Percentiles rank a stretch among this genome's conserved stretches.
phyloP scores from a whole-genome alignment of 2,329 filamentous ascomycete genomes.

The Trichophyton equinum region DNA sequence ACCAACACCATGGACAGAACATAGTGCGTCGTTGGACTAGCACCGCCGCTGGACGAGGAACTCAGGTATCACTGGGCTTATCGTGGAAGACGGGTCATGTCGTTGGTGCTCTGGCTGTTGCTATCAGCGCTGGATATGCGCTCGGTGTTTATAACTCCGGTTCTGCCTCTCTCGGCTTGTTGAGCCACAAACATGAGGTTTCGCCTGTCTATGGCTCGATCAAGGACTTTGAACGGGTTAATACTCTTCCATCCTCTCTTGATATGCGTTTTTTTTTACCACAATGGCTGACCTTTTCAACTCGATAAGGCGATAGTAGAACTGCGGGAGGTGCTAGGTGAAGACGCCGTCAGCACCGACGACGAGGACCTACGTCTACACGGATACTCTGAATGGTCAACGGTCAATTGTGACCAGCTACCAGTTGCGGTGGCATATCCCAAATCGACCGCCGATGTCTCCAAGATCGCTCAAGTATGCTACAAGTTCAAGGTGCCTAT shows the following conservation, averaged over 20 bases:
- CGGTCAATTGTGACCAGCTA: slow-evolving; percentile 50
- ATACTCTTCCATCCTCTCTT: neutral
- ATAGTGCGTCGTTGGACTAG: slow-evolving; percentile 11
- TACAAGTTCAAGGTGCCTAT: slow-evolving; percentile 69
- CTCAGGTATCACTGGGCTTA: neutral
- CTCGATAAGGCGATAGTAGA: slow-evolving; percentile 42
- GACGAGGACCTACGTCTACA: slow-evolving; percentile 51
- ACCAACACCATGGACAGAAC: neutral
- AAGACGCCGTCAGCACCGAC: slow-evolving; percentile 51
- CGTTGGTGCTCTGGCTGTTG: slow-evolving; percentile 38
- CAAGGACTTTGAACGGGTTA: slow-evolving; percentile 30
- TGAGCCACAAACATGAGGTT: slow-evolving; percentile 4
- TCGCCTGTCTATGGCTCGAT: slow-evolving; percentile 28
- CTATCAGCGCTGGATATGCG: slow-evolving; percentile 41
- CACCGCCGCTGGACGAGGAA: neutral
- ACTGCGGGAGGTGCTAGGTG: slow-evolving; percentile 40
- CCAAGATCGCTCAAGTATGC: slow-evolving; percentile 55
- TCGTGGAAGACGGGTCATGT: slow-evolving; percentile 8
- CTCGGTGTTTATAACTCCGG: slow-evolving; percentile 35
- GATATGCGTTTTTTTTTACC: neutral
- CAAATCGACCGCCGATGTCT: slow-evolving; percentile 51
- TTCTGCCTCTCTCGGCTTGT: slow-evolving; percentile 19
- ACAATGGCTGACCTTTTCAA: neutral
- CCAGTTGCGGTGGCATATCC: slow-evolving; percentile 56
- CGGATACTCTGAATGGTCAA: slow-evolving; percentile 59